Evolutionary conservation across 768 basidiomycete species (phyloP).

Genomic region (Lactarius vividus): DNA sequence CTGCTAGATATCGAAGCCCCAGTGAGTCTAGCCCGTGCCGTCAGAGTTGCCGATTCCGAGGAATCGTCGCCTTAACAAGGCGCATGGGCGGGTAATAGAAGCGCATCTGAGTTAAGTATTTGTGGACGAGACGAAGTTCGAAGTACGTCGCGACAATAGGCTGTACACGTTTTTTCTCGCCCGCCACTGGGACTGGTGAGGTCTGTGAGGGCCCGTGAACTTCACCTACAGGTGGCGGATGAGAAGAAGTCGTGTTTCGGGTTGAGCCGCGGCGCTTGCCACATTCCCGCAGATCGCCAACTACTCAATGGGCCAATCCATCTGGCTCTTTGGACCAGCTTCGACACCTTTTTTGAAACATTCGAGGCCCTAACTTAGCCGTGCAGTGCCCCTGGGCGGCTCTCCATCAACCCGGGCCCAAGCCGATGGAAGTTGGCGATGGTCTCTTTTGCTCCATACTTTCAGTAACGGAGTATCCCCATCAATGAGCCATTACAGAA

Average conservation of each 20-base stretch:
- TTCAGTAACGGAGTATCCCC: too few relatives aligned
- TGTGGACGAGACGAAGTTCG: constrained; percentile 1
- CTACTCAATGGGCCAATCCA: background rate
- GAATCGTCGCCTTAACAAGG: background rate
- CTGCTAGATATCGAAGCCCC: background rate
- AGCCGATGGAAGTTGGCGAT: too few relatives aligned
- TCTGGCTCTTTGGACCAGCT: background rate
- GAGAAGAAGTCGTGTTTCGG: background rate
- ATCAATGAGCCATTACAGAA: too few relatives aligned
- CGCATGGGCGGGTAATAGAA: background rate
- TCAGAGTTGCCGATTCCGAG: background rate
- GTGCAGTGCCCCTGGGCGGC: background rate
- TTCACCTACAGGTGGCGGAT: background rate
- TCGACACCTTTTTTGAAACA: background rate
- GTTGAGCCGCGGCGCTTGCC: background rate
- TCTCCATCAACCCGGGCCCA: too few relatives aligned
- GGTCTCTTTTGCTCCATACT: too few relatives aligned
- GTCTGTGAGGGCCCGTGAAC: background rate
- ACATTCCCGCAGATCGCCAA: background rate
- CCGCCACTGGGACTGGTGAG: background rate
- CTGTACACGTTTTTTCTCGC: background rate
- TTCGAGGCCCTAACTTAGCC: background rate
- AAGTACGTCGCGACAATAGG: background rate
- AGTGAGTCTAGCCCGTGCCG: background rate
- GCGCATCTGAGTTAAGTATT: background rate